phyloP scores from a whole-genome alignment of 805 yeast genomes.

The Hanseniaspora opuntiae region DNA sequence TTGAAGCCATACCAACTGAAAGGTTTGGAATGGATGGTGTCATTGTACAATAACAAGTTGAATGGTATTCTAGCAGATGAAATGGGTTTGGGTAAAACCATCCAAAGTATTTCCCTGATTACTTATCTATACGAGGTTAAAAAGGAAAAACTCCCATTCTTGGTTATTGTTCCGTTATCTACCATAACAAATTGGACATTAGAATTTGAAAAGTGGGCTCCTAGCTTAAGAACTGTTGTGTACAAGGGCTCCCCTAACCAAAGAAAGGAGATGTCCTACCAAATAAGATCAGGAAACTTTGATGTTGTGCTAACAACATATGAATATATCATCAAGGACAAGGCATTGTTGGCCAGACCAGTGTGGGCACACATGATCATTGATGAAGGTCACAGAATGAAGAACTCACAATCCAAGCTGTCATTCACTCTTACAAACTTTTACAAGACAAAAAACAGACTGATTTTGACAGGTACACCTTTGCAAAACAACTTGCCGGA shows the following conservation, averaged over 20 bases:
- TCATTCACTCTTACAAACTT: slow-evolving; percentile 57
- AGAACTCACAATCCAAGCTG: slow-evolving; percentile 60
- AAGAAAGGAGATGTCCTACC: slow-evolving; percentile 52
- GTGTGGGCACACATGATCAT: slow-evolving; percentile 79
- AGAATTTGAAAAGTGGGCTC: slow-evolving; percentile 84
- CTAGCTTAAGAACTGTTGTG: slow-evolving; percentile 53
- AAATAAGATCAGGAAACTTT: slow-evolving; percentile 54
- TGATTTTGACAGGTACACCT: slow-evolving; percentile 80
- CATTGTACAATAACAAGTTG: slow-evolving; percentile 81
- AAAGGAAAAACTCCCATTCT: slow-evolving; percentile 52
- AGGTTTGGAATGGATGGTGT: slow-evolving; percentile 98
- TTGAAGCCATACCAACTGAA: slow-evolving; percentile 74
- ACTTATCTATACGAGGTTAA: slow-evolving; percentile 59
- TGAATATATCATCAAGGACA: slow-evolving; percentile 68
- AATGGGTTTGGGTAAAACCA: slow-evolving; percentile 97
- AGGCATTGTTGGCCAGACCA: slow-evolving; percentile 53
- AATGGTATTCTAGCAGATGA: slow-evolving; percentile 98
- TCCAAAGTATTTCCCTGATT: slow-evolving; percentile 64
- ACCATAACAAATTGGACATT: slow-evolving; percentile 76
- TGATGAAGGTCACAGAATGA: slow-evolving; percentile 86
- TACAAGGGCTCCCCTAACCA: slow-evolving; percentile 68
- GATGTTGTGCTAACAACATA: slow-evolving; percentile 68
- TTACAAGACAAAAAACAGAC: slow-evolving; percentile 61
- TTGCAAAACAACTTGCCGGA: slow-evolving; percentile 75
- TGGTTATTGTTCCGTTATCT: slow-evolving; percentile 72